phyloP scores from a whole-genome alignment of 768 basidiomycete genomes.

The Auriscalpium orientale region DNA sequence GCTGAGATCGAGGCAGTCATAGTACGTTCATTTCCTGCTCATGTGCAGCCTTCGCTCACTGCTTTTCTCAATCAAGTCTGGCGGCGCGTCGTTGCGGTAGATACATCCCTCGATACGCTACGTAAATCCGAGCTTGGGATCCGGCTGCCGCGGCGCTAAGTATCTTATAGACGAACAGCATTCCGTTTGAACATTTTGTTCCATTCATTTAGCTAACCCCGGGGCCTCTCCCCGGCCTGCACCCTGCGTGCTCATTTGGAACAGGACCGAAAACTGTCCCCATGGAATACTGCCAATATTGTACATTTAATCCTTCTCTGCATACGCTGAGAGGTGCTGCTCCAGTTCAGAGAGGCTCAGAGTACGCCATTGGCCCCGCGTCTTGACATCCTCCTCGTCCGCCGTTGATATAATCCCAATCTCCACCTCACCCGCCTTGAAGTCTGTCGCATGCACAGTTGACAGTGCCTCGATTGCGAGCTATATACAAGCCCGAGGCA shows the following conservation, averaged over 20 bases:
- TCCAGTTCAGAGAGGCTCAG: slow-evolving; percentile 76
- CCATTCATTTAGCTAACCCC: no score
- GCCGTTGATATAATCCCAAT: slow-evolving; percentile 84
- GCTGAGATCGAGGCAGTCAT: slow-evolving; percentile 59
- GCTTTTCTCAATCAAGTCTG: slow-evolving; percentile 37
- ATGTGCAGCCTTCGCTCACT: neutral
- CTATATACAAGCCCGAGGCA: slow-evolving; percentile 35
- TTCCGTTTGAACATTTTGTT: no score
- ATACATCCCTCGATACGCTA: neutral
- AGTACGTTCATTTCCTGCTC: slow-evolving; percentile 30
- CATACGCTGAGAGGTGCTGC: slow-evolving; percentile 73
- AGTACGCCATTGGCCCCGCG: slow-evolving; percentile 70
- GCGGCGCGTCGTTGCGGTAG: slow-evolving; percentile 49
- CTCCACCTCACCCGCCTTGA: slow-evolving; percentile 93
- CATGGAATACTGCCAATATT: neutral
- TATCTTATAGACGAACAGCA: neutral
- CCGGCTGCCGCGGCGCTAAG: neutral
- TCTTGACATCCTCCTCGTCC: slow-evolving; percentile 66
- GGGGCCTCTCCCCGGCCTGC: no score
- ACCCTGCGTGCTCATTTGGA: no score
- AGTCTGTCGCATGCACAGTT: slow-evolving; percentile 90
- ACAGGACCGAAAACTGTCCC: neutral
- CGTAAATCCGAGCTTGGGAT: neutral
- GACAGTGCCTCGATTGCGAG: slow-evolving; percentile 94
- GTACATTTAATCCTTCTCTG: slow-evolving; percentile 70